Base-by-base conservation (phyloP, 495 filamentous ascomycete genomes). In the Hyaloscypha finlandica region DNA sequence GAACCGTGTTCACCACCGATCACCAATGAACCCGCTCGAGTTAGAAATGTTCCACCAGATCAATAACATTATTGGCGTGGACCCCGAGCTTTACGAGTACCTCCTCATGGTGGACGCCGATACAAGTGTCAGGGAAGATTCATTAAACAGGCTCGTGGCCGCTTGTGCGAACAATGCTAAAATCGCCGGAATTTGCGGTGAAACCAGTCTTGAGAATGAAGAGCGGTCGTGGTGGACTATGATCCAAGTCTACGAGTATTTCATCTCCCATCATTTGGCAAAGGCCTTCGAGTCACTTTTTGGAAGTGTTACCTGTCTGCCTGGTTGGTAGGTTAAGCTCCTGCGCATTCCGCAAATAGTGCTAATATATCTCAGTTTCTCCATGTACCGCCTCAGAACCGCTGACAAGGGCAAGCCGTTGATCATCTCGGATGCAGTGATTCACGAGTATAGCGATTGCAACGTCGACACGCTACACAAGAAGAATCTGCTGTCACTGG, bases 171-270 rank as follows among this genome's bases (percentile, higher is more conserved):
- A 97, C 73, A 92, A 99, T 77, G 89, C 93, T 62, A 96, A 94
- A 77, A 96, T 99, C 80, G 93, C 92, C 51, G 95, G 95, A 71
- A 97, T 99, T 66, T 99, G 95, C 78, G 95, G 95, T 71, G 95
- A 99, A 75, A 99, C 95, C 5, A 96, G 91, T 82, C 83, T 98
- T 66, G 90, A 96, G 77, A 99, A 99, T 70, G 94, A 97, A 78
- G 90, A 97, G 71, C 81, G 88, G 25, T 93, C 88, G 70, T 98
- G 94, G 93, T 96, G 92, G 92, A 99, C 96, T 11, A 99, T 99
- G 95, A 99, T 99, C 74, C 95, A 99, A 77, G 95, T 97, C 65
- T 97, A 97, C 78, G 94, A 97, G 77, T 97, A 97, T 81, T 97
- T 90, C 77, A 97, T 97, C 75, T 96, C 93, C 25, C 94, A 97